Conservation (phyloP, 495 filamentous ascomycete species). For the Collariella sp. region DNA sequence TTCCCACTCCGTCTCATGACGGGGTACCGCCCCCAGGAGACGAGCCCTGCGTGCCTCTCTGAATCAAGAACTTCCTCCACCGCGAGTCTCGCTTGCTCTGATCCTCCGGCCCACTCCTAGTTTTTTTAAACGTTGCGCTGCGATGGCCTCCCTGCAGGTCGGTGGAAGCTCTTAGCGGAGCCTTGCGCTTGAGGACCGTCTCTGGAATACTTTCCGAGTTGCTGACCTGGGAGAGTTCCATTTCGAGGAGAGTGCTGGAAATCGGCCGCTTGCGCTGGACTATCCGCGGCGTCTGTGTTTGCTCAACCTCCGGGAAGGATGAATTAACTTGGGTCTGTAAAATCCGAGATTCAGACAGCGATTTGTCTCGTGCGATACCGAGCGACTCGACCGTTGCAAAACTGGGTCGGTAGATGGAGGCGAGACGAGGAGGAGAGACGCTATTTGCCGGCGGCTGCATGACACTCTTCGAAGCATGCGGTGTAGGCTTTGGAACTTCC, state of each 20-base stretch:
- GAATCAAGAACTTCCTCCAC: not conserved
- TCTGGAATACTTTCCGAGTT: constrained; percentile 12
- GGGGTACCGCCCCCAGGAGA: not conserved
- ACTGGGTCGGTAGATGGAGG: not conserved
- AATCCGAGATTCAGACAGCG: not conserved
- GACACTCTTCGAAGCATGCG: not conserved
- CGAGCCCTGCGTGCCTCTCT: not conserved
- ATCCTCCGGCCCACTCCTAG: not conserved
- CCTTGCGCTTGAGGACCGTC: not conserved
- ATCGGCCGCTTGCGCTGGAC: not conserved
- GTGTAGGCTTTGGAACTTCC: not conserved
- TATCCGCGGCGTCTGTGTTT: not conserved
- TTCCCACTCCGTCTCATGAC: not conserved
- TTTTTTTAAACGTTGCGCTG: not conserved
- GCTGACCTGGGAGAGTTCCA: constrained; percentile 1
- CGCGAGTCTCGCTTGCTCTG: not conserved
- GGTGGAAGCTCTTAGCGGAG: not conserved
- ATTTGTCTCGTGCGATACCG: not conserved
- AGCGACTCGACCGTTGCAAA: not conserved
- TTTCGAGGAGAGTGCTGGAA: not conserved
- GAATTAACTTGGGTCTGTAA: constrained; percentile 1
- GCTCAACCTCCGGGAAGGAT: not conserved
- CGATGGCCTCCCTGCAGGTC: not conserved
- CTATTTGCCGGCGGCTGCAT: not conserved
- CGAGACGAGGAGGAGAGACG: not conserved